Percentiles rank a stretch among this genome's conserved stretches.
Evolutionary conservation across 2,329 filamentous ascomycete genomes (phyloP).

Genomic region (Talaromyces sp.): DNA sequence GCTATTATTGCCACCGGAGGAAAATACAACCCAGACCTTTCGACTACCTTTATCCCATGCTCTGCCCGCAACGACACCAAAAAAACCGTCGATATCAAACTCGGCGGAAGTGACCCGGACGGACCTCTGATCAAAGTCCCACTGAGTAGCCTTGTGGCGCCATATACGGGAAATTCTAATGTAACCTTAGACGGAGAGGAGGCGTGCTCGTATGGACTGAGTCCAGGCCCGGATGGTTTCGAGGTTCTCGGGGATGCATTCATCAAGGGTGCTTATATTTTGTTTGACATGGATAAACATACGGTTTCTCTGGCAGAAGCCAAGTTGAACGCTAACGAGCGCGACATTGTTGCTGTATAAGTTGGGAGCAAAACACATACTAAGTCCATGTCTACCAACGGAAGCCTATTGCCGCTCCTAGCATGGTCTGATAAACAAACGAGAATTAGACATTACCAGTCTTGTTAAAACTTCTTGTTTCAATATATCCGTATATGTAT

Average conservation of each 20-base stretch:
- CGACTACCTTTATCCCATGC: background rate
- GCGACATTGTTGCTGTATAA: background rate
- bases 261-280: background rate
- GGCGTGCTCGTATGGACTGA: background rate
- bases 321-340: background rate
- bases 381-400: background rate
- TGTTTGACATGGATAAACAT: background rate
- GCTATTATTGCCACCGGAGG: background rate
- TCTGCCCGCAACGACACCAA: background rate
- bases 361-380: background rate
- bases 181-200: background rate
- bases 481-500: background rate
- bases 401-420: background rate
- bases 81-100: background rate
- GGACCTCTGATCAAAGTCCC: background rate
- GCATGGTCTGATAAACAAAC: background rate
- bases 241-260: constrained; percentile 2
- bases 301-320: background rate
- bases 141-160: background rate
- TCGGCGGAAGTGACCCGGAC: background rate
- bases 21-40: background rate
- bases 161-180: background rate
- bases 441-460: background rate
- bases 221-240: background rate
- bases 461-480: background rate